These are phyloP conservation scores for Niebla homalea DNA, from an alignment of 495 filamentous ascomycete genomes.

Conservation along the genomic window DNA sequence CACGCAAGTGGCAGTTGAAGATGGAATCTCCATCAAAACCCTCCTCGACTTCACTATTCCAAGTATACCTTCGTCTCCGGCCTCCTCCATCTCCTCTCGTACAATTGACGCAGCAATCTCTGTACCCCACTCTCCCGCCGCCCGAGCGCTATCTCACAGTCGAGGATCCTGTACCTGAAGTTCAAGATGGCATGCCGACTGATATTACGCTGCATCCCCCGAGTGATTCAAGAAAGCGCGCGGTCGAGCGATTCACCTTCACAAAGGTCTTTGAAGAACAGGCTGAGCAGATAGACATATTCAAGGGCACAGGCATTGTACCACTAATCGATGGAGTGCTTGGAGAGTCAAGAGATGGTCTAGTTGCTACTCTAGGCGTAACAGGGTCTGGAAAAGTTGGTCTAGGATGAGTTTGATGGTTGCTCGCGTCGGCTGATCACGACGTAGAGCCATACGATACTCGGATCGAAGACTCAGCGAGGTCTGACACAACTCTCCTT, in stretches of 20 bases:
- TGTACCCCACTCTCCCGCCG: constrained; percentile 19
- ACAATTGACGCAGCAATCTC: constrained; percentile 19
- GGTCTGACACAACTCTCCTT: constrained; percentile 86
- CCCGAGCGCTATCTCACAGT: constrained; percentile 67
- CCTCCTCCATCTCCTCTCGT: constrained; percentile 40
- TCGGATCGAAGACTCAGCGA: constrained; percentile 73
- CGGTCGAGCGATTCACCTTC: constrained; percentile 87
- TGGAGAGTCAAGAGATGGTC: constrained; percentile 68
- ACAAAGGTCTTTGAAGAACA: constrained; percentile 85
- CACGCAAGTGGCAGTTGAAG: neutral
- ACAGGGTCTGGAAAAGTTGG: constrained; percentile 91
- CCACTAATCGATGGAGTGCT: constrained; percentile 68
- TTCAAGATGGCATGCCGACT: constrained; percentile 39
- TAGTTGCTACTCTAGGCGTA: constrained; percentile 85
- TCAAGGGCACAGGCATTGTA: constrained; percentile 66
- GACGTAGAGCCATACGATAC: constrained; percentile 85
- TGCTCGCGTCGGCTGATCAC: constrained; percentile 13
- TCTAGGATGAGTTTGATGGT: neutral
- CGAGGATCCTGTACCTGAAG: constrained; percentile 41
- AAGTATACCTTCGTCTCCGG: constrained; percentile 83
- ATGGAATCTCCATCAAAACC: constrained; percentile 30
- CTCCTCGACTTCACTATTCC: constrained; percentile 55
- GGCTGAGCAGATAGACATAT: constrained; percentile 72
- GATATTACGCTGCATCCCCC: constrained; percentile 85
- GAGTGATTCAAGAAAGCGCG: constrained; percentile 61